phyloP scores from a whole-genome alignment of 2,329 filamentous ascomycete genomes.

The Myriosclerotinia curreyana region DNA sequence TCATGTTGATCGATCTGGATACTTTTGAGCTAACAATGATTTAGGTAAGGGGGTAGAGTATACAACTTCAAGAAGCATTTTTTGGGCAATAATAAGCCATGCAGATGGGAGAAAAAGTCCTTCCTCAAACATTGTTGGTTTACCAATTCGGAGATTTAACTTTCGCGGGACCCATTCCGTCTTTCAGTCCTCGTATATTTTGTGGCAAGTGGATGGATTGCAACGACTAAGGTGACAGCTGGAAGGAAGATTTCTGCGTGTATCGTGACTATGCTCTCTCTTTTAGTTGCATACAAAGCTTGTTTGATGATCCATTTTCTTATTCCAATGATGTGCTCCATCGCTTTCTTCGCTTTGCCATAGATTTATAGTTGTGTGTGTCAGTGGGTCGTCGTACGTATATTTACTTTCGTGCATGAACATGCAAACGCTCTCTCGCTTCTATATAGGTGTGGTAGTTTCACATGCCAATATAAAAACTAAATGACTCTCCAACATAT shows the following conservation, averaged over 20 bases:
- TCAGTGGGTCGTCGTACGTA: slow-evolving; percentile 1
- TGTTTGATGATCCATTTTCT: background rate
- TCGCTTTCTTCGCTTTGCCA: background rate
- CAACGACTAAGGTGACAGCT: slow-evolving; percentile 3
- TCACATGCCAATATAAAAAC: background rate
- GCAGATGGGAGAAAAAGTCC: background rate
- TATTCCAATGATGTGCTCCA: background rate
- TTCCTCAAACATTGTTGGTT: background rate
- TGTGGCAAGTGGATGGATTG: background rate
- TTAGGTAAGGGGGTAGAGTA: too few relatives aligned
- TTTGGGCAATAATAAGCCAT: slow-evolving; percentile 11
- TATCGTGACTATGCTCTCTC: background rate
- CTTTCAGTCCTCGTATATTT: background rate
- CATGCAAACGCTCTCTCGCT: background rate
- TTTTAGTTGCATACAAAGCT: slow-evolving; percentile 7
- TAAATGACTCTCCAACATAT: background rate
- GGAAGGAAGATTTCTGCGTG: background rate
- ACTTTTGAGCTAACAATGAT: too few relatives aligned
- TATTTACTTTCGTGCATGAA: slow-evolving; percentile 13
- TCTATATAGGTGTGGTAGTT: background rate
- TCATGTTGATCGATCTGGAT: too few relatives aligned
- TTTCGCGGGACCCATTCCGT: background rate
- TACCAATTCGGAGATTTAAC: background rate
- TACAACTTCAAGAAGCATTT: background rate
- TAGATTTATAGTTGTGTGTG: background rate